Evolutionary conservation across 495 filamentous ascomycete genomes (phyloP), one percentile per base, ranked within the genome.

Genomic region (Ramalina peruviana): DNA sequence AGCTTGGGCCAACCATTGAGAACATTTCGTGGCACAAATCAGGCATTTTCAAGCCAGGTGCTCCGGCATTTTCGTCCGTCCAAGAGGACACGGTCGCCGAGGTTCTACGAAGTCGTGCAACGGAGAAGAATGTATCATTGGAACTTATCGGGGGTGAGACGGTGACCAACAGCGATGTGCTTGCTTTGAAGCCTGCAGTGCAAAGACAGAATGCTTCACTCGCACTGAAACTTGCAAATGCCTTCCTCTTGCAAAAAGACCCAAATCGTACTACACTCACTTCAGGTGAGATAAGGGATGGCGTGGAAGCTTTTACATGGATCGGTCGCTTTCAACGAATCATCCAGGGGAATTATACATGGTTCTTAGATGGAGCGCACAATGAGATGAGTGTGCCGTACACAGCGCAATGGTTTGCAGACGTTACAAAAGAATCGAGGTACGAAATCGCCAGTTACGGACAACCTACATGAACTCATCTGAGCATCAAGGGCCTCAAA

Each of bases 11-110:
- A 12, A 85, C 85, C 0, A 72, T 92, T 25, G 78, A 85, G 30
- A 73, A 83, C 56, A 92, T 95, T 52, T 86, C 88, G 4, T 93
- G 87, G 88, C 86, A 94, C 58, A 94, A 95, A 61, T 76, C 78
- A 0, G 88, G 88, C 6, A 85, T 94, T 39, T 80, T 93, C 68
- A 95, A 92, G 59, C 13, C 54, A 6, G 79, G 74, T 0, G 66
- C 68, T 10, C 71, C 74, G 3, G 83, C 82, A 3, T 85, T 92
- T 47, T 84, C 82, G 0, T 72, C 82, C 0, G 68, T 67, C 13
- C 86, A 94, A 62, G 66, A 71, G 0, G 59, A 68, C 2, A 63
- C 55, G 3, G 81, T 81, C 1, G 58, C 74, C 20, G 60, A 67
- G 30, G 81, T 92, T 5, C 58, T 95, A 21, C 54, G 68, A 36